A percentile compares a stretch with the other conserved stretches of the same genome.
Conservation (phyloP, 2,329 filamentous ascomycete species). For the Ophioceras dolichostomum region DNA sequence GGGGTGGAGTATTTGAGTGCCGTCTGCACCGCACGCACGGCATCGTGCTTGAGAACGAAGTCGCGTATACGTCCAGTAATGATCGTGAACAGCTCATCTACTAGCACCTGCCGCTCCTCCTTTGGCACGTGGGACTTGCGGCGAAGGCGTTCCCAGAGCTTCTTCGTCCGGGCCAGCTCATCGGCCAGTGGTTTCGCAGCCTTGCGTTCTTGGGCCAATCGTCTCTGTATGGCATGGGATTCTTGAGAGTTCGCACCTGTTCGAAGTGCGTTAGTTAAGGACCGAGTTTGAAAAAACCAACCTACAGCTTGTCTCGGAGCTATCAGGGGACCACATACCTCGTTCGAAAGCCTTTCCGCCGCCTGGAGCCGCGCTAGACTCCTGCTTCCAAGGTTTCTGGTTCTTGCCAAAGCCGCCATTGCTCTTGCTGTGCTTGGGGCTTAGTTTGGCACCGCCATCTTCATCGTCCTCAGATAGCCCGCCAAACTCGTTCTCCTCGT, state of each 20-base stretch:
- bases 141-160: slow-evolving; percentile 90
- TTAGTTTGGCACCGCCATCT: slow-evolving; percentile 38
- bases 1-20: slow-evolving; percentile 89
- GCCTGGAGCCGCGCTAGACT: slow-evolving; percentile 12
- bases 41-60: slow-evolving; percentile 97
- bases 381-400: slow-evolving; percentile 12
- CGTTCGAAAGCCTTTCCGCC: slow-evolving; percentile 27
- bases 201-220: slow-evolving; percentile 77
- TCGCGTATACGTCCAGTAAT: slow-evolving; percentile 86
- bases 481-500: slow-evolving; percentile 23
- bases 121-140: slow-evolving; percentile 87
- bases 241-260: slow-evolving; percentile 66
- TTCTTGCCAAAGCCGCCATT: slow-evolving; percentile 9
- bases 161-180: slow-evolving; percentile 78
- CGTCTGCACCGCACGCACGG: slow-evolving; percentile 91
- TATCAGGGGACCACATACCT: slow-evolving; percentile 20
- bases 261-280: not conserved
- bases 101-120: slow-evolving; percentile 76
- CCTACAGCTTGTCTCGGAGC: too few species aligned
- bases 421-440: slow-evolving; percentile 22
- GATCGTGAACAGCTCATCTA: slow-evolving; percentile 82
- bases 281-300: not conserved
- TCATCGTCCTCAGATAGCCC: slow-evolving; percentile 36
- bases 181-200: slow-evolving; percentile 88
- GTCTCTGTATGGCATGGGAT: slow-evolving; percentile 87